Conservation (phyloP, 2,329 filamentous ascomycete species). For the Fusarium hainanense region DNA sequence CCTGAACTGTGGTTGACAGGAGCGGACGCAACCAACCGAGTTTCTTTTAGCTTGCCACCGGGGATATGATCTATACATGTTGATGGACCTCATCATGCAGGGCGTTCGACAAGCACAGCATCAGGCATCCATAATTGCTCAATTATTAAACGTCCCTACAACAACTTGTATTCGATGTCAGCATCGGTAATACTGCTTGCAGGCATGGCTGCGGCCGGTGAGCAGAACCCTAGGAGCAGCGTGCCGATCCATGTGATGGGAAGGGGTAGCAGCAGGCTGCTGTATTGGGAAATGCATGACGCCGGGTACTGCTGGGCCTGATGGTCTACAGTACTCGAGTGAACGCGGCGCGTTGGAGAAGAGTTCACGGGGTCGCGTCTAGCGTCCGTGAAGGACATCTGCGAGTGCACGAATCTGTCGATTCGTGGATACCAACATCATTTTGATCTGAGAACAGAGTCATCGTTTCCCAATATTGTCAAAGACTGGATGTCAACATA, state of each 20-base stretch:
- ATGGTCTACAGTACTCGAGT: constrained; percentile 26
- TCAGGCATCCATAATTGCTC: not conserved
- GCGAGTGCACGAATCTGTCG: not conserved
- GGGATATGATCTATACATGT: constrained; percentile 20
- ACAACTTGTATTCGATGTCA: constrained; percentile 20
- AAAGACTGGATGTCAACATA: not conserved
- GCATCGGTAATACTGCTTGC: constrained; percentile 41
- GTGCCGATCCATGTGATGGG: constrained; percentile 44
- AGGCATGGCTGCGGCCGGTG: constrained; percentile 45
- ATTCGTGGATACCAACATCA: constrained; percentile 1
- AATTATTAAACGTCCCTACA: constrained; percentile 6
- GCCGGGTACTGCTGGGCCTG: constrained; percentile 34
- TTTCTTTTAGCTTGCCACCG: constrained; percentile 7
- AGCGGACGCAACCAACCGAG: constrained; percentile 23
- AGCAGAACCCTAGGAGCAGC: constrained; percentile 35
- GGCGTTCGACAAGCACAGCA: not conserved
- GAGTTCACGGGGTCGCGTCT: constrained; percentile 45
- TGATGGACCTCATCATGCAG: constrained; percentile 31
- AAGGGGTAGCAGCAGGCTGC: constrained; percentile 42
- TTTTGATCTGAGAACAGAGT: constrained; percentile 9
- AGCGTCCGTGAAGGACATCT: constrained; percentile 36
- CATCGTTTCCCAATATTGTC: constrained; percentile 28
- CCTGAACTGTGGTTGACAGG: constrained; percentile 9
- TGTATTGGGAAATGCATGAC: constrained; percentile 46
- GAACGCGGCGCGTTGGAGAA: constrained; percentile 36